Evolutionary conservation across 495 filamentous ascomycete genomes (phyloP), one percentile per base, ranked within the genome.

Genomic region (Neurospora terricola): DNA sequence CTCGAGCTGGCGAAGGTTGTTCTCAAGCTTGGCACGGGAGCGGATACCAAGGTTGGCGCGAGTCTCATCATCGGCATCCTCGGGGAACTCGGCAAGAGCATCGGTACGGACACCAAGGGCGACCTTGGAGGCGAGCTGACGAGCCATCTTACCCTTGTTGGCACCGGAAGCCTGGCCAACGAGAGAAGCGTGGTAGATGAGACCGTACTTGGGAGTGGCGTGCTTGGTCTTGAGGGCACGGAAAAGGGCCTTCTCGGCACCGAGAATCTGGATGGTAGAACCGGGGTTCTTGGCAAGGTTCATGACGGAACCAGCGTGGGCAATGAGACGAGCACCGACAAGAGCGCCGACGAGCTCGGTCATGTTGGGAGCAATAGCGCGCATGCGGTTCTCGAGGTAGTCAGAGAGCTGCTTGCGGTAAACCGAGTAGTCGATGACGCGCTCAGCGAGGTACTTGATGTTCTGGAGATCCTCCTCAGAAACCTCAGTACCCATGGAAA

Each of bases 121-220:
- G 12, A 96, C 89, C 85, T 97, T 98, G 75, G 94, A 90, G 70
- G 96, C 93, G 45, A 99, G 88, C 85, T 98, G 93, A 83, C 96
- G 91, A 16, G 96, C 96, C 80, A 99, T 97, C 86, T 99, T 99
- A 76, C 96, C 96, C 91, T 99, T 99, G 85, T 98, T 98, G 84
- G 91, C 92, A 75, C 96, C 96, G 36, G 92, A 95, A 34, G 96
- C 95, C 84, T 99, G 96, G 62, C 96, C 96, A 69, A 99, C 93
- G 38, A 99, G 86, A 36, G 94, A 97, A 23, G 96, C 94, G 83
- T 99, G 96, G 85, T 98, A 99, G 82, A 98, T 97, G 76, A 99
- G 88, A 86, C 96, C 96, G 77, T 99, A 99, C 85, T 99, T 99
- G 76, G 96, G 96, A 14, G 96, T 99, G 79, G 98, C 93, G 81